These are phyloP conservation scores for Tarenaya hassleriana DNA, from an alignment of 345 rosid genomes.

Conservation along the genomic window DNA sequence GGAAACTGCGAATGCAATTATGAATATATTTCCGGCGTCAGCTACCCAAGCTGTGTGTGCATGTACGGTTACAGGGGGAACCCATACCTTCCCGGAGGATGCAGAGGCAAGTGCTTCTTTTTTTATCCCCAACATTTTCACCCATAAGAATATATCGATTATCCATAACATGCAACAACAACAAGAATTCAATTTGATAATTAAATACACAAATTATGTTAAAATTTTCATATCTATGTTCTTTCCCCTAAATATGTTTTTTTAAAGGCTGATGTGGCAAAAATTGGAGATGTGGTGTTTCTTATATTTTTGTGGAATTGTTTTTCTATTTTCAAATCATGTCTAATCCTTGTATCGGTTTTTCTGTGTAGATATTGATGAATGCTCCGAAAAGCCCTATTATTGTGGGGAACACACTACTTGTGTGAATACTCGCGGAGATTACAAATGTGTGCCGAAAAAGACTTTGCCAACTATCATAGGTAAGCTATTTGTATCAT, in stretches of 20 bases:
- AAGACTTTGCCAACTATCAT: background rate
- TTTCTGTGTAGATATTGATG: conserved; percentile 10
- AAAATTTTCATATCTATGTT: too few species aligned
- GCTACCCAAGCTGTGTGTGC: conserved; percentile 23
- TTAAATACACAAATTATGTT: too few species aligned
- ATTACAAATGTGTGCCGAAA: background rate
- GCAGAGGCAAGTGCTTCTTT: conserved; percentile 17
- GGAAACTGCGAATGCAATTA: conserved; percentile 1
- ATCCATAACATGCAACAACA: too few species aligned
- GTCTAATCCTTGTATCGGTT: background rate
- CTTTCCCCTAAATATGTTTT: too few species aligned
- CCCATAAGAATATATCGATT: too few species aligned
- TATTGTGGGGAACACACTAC: background rate
- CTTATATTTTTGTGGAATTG: too few species aligned
- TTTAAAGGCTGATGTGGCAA: too few species aligned
- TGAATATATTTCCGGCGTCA: background rate
- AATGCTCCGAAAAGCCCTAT: background rate
- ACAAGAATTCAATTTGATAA: too few species aligned
- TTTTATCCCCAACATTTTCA: too few species aligned
- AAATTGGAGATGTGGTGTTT: too few species aligned
- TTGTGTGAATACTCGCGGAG: background rate
- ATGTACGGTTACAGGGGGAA: conserved; percentile 25
- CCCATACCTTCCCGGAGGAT: conserved; percentile 25
- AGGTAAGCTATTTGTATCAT: too few species aligned
- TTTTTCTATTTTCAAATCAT: background rate